phyloP scores from a whole-genome alignment of 306 rosid genomes.

The Crataegus laevigata region DNA sequence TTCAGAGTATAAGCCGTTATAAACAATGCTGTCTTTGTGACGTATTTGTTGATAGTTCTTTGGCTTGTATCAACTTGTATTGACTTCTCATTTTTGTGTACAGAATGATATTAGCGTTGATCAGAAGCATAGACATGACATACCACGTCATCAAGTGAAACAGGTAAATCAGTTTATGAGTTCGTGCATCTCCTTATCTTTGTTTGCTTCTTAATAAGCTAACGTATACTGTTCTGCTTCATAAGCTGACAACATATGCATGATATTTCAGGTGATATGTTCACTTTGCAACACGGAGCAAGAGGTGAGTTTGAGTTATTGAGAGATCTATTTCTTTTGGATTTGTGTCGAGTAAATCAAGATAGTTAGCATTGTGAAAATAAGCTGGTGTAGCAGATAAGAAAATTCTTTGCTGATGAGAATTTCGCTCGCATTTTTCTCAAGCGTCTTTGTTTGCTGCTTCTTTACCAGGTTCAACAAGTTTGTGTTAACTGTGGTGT shows the following conservation, averaged over 20 bases:
- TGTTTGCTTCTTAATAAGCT: not conserved
- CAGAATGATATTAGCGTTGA: constrained; percentile 64
- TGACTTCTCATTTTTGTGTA: not conserved
- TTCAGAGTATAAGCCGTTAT: not conserved
- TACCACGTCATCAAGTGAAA: constrained; percentile 64
- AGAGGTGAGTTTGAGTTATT: constrained; percentile 41
- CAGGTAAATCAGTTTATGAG: constrained; percentile 26
- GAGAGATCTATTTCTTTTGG: not conserved
- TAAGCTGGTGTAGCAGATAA: not conserved
- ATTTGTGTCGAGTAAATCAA: not conserved
- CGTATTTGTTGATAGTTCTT: not conserved
- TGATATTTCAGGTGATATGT: constrained; percentile 61
- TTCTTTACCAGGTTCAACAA: constrained; percentile 63
- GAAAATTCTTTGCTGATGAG: not conserved
- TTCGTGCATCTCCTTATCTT: not conserved
- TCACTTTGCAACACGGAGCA: constrained; percentile 79
- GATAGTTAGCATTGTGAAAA: not conserved
- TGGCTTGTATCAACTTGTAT: not conserved
- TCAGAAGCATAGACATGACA: constrained; percentile 61
- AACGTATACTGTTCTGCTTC: not conserved
- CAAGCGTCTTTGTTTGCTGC: constrained; percentile 11
- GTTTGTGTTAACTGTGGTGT: constrained; percentile 75
- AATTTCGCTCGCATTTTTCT: not conserved
- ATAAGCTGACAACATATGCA: constrained; percentile 11
- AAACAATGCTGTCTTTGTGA: not conserved